Evolutionary conservation across 2,329 filamentous ascomycete genomes (phyloP).

Genomic region (Tolypocladium tropicale): DNA sequence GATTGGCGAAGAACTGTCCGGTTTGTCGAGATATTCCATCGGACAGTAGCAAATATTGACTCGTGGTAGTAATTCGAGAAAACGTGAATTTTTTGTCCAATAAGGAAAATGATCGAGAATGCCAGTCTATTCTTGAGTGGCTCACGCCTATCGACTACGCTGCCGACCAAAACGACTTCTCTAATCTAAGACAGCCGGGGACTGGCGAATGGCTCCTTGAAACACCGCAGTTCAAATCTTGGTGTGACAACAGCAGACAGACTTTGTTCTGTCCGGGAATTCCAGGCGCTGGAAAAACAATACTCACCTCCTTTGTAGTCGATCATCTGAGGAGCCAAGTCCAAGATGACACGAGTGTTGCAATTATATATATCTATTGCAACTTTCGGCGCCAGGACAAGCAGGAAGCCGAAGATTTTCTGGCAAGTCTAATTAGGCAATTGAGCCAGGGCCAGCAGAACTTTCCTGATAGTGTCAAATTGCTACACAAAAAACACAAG

Average conservation of each 20-base stretch:
- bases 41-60: too few species aligned
- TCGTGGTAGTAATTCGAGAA: too few species aligned
- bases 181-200: constrained; percentile 16
- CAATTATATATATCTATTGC: constrained; percentile 35
- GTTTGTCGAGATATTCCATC: background rate
- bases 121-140: background rate
- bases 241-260: constrained; percentile 13
- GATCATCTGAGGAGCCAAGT: constrained; percentile 22
- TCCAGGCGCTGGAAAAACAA: constrained; percentile 39
- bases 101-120: too few species aligned
- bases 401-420: background rate
- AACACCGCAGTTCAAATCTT: constrained; percentile 21
- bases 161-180: background rate
- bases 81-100: too few species aligned
- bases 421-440: background rate
- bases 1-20: background rate
- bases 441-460: background rate
- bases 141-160: background rate
- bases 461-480: background rate
- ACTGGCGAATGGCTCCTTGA: constrained; percentile 37
- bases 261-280: constrained; percentile 36
- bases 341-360: constrained; percentile 10
- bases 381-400: constrained; percentile 26
- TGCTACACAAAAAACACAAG: background rate
- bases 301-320: constrained; percentile 29